Percentiles rank a stretch among this genome's conserved stretches.
These are phyloP conservation scores for Massarina eburnea DNA, from an alignment of 2,329 filamentous ascomycete genomes.

Conservation along the genomic window DNA sequence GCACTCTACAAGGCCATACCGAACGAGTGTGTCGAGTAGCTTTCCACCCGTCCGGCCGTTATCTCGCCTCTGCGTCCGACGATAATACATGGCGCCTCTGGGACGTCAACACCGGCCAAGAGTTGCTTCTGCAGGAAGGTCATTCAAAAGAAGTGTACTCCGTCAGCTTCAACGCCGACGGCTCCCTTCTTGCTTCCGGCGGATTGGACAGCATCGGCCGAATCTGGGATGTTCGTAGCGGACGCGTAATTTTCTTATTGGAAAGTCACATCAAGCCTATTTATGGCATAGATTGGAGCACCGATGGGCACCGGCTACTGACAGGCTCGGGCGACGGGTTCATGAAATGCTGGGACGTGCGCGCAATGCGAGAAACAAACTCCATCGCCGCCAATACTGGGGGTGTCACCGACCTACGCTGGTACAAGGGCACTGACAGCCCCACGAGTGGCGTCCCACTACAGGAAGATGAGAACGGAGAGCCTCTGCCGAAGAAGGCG, in stretches of 20 bases:
- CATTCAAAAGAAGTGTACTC: conserved; percentile 93
- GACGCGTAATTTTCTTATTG: conserved; percentile 92
- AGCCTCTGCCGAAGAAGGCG: conserved; percentile 71
- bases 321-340: conserved; percentile 92
- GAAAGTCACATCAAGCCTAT: conserved; percentile 94
- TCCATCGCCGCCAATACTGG: conserved; percentile 89
- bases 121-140: conserved; percentile 87
- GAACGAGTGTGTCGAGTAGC: conserved; percentile 89
- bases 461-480: conserved; percentile 66
- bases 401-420: conserved; percentile 87
- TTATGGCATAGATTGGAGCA: conserved; percentile 87
- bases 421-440: conserved; percentile 87
- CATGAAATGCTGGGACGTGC: conserved; percentile 96
- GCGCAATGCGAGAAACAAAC: conserved; percentile 80
- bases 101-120: conserved; percentile 84
- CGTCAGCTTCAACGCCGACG: conserved; percentile 86
- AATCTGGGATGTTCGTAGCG: conserved; percentile 92
- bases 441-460: conserved; percentile 64
- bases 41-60: conserved; percentile 89
- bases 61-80: conserved; percentile 89
- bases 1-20: conserved; percentile 79
- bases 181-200: conserved; percentile 86
- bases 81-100: conserved; percentile 97
- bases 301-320: conserved; percentile 89
- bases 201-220: conserved; percentile 92